Percentiles rank a stretch among this genome's conserved stretches.
Conservation (phyloP, 441 rosid species). For the Viola pubescens region DNA sequence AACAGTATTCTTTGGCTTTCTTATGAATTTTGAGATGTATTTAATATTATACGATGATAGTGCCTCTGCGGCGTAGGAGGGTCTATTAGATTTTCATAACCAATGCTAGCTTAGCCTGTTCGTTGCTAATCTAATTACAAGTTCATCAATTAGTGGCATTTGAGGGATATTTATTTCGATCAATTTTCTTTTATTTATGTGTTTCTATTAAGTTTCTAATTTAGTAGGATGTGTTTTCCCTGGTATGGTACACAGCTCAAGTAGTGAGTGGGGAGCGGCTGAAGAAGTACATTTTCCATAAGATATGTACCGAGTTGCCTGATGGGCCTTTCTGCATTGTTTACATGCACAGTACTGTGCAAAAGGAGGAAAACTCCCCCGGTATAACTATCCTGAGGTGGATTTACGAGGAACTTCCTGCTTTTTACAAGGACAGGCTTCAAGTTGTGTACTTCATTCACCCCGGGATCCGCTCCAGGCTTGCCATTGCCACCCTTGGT, state of each 20-base stretch:
- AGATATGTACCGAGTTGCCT: slow-evolving; percentile 48
- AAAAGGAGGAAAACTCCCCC: slow-evolving; percentile 54
- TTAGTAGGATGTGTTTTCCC: neutral
- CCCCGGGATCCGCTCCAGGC: slow-evolving; percentile 60
- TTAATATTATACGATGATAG: neutral
- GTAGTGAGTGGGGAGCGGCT: slow-evolving; percentile 42
- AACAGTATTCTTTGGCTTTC: neutral
- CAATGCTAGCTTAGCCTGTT: no score
- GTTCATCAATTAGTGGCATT: no score
- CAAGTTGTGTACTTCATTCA: slow-evolving; percentile 62
- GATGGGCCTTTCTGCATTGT: slow-evolving; percentile 60
- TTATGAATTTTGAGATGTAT: neutral
- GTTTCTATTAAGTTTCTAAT: neutral
- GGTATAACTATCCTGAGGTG: slow-evolving; percentile 64
- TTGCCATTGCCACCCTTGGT: slow-evolving; percentile 71
- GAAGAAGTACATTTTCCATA: slow-evolving; percentile 46
- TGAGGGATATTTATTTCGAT: no score
- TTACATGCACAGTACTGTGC: slow-evolving; percentile 60
- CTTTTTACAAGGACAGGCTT: slow-evolving; percentile 49
- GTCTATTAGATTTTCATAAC: no score
- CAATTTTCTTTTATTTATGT: neutral
- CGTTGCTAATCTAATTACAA: no score
- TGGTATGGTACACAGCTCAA: slow-evolving; percentile 37
- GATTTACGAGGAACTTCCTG: slow-evolving; percentile 63
- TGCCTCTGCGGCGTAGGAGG: no score